Evolutionary conservation across 2,329 filamentous ascomycete species (phyloP), one percentile per base, ranked within the genome.

Genomic region (Fusarium cicatricum): DNA sequence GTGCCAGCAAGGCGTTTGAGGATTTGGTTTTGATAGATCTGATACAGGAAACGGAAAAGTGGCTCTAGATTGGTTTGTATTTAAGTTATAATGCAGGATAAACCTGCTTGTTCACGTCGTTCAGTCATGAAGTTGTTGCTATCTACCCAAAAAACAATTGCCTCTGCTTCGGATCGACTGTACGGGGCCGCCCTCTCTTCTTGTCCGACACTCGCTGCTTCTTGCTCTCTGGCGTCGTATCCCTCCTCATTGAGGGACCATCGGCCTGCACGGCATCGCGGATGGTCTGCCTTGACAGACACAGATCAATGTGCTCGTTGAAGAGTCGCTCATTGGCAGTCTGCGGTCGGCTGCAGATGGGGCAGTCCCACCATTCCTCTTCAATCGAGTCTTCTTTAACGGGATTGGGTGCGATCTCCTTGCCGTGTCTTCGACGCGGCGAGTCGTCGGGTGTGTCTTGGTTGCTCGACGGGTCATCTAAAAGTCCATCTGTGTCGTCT

Each of bases 251-350:
- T 8, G 53, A 60, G 23, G 70, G 44, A 42, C 69, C 70, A 56
- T 80, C 74, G 50, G 81, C 81, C 52, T 91, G 87, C 1, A 95
- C 88, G 0, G 86, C 89, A 67, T 97, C 91, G 39, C 89, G 89
- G 66, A 99, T 98, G 0, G 92, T 91, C 69, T 90, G 86, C 50
- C 88, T 83, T 1, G 93, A 97, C 2, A 99, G 82, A 72, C 95
- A 99, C 9, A 90, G 84, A 72, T 99, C 95, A 45, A 99, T 92
- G 70, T 99, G 95, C 52, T 90, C 85, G 65, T 99, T 99, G 75
- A 98, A 96, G 1, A 77, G 78, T 39, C 82, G 82, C 71, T 97
- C 92, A 43, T 94, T 83, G 0, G 92, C 85, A 1, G 79, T 69
- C 69, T 97, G 93, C 0, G 91, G 88, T 14, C 88, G 80, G n/a